A percentile compares a stretch with the other conserved stretches of the same genome.
These are phyloP conservation scores for Purpureocillium lavendulum DNA, from an alignment of 2,329 filamentous ascomycete species.

Conservation along the genomic window DNA sequence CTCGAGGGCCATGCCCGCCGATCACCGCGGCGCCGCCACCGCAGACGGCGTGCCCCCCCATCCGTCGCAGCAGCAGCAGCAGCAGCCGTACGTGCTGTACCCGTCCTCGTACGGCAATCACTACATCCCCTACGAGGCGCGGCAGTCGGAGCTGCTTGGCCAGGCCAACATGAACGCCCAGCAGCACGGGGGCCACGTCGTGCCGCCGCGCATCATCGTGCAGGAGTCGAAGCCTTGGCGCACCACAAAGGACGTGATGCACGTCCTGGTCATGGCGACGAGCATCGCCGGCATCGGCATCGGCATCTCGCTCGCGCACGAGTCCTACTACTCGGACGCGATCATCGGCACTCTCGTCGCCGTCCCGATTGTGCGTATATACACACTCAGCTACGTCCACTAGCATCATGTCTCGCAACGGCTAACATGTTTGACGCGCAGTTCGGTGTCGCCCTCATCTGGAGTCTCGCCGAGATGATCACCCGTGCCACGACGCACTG, in stretches of 20 bases:
- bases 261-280: slow-evolving; percentile 15
- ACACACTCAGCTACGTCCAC: too few species aligned
- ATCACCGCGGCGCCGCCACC: too few species aligned
- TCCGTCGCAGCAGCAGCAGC: neutral
- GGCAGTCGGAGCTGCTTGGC: too few species aligned
- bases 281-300: slow-evolving; percentile 19
- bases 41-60: too few species aligned
- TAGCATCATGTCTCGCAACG: too few species aligned
- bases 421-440: too few species aligned
- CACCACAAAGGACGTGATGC: slow-evolving; percentile 21
- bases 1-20: too few species aligned
- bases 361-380: slow-evolving; percentile 4
- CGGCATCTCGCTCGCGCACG: slow-evolving; percentile 12
- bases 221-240: neutral
- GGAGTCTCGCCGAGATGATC: slow-evolving; percentile 30
- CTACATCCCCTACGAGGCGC: neutral
- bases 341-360: slow-evolving; percentile 7
- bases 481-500: slow-evolving; percentile 22
- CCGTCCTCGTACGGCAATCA: neutral
- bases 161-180: too few species aligned
- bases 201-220: neutral
- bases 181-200: too few species aligned
- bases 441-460: slow-evolving; percentile 26
- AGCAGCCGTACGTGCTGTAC: neutral
- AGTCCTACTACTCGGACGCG: slow-evolving; percentile 2